Percentiles rank a stretch among this genome's conserved stretches.
Evolutionary conservation across 2,329 filamentous ascomycete genomes (phyloP).

Genomic region (Ophiosphaerella herpotricha): DNA sequence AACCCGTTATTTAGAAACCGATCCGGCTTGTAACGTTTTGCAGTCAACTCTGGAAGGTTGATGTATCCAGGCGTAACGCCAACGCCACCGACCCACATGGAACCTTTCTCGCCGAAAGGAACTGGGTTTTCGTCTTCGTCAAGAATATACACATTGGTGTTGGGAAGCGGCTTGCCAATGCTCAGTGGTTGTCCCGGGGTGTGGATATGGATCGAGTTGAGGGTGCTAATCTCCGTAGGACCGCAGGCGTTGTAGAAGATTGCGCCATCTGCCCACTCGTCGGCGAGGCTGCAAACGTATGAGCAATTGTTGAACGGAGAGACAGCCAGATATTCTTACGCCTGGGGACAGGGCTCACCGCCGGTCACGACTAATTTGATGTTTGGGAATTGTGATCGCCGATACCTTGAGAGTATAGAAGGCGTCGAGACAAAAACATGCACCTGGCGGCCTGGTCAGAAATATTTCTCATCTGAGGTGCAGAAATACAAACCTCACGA

Average conservation of each 20-base stretch:
- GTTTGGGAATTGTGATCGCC: conserved; percentile 54
- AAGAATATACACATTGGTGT: conserved; percentile 61
- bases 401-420: conserved; percentile 58
- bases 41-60: conserved; percentile 58
- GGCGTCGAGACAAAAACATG: conserved; percentile 57
- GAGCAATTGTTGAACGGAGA: background rate
- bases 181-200: conserved; percentile 53
- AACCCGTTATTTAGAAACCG: conserved; percentile 59
- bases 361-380: conserved; percentile 60
- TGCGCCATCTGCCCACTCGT: conserved; percentile 58
- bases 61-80: conserved; percentile 63
- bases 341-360: conserved; percentile 57
- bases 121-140: conserved; percentile 55
- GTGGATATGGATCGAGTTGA: conserved; percentile 62
- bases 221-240: conserved; percentile 63
- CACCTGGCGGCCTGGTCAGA: conserved; percentile 41
- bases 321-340: conserved; percentile 35
- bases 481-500: conserved; percentile 50
- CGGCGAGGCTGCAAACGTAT: conserved; percentile 50
- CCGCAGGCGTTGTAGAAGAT: conserved; percentile 60
- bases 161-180: conserved; percentile 61
- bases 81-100: conserved; percentile 62
- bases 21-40: conserved; percentile 56
- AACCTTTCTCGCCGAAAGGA: conserved; percentile 53
- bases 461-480: no score